Evolutionary conservation across 2,329 filamentous ascomycete species (phyloP), one percentile per base, ranked within the genome.

Genomic region (Rhynchosporium graminicola): DNA sequence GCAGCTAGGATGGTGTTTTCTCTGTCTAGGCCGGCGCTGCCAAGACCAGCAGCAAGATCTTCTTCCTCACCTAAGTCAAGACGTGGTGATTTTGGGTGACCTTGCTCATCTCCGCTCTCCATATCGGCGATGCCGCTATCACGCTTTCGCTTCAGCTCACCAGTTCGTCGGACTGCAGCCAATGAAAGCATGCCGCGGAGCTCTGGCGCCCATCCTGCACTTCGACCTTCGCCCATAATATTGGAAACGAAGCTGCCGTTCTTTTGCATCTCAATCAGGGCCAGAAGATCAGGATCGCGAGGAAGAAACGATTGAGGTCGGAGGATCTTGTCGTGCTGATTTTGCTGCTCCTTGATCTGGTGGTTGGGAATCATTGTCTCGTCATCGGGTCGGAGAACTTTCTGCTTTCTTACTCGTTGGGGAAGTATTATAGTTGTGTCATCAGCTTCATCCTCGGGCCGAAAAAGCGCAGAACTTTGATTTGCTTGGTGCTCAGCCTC

Each of bases 61-160:
- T 85, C 83, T 42, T 89, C 88, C 45, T 88, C 87, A 29, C 84
- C 87, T 52, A 91, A 76, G 57, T 83, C 80, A 60, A 83, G 73
- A 54, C 88, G 87, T 60, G 92, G 85, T 54, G 86, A 87, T 77
- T 92, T 90, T 38, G 82, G 81, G 31, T 65, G 67, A 4, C 62
- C 63, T 59, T 85, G 82, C 67, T 83, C 85, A 40, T 89, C 90
- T 40, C 85, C 83, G 66, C 82, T 85, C 28, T 89, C 90, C 66
- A 95, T 83, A 71, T 94, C 92, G 50, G 89, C 90, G 67, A 95
- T 86, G 29, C 90, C 92, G 70, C 89, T 92, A 72, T 97, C 92
- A 33, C 95, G 88, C 82, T 99, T 99, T 63, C 95, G 86, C 83
- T 98, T 99, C 60, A 94, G 83, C 65, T 96, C 92, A 62, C 87